Evolutionary conservation across 257 asterid species (phyloP), one percentile per base, ranked within the genome.

Genomic region (Jacaranda mimosifolia): DNA sequence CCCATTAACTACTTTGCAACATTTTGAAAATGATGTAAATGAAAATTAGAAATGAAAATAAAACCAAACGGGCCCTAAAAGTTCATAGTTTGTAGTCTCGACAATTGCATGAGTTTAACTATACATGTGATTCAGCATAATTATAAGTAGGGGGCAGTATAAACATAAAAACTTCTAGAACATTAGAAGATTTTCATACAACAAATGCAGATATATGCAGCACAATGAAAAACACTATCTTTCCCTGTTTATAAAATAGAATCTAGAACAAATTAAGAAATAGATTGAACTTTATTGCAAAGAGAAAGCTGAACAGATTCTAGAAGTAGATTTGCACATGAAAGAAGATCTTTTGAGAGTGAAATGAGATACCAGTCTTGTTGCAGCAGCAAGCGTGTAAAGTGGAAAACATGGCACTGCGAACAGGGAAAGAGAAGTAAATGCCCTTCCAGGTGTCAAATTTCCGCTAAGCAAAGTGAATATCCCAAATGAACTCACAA

Each of bases 391-490:
- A 88, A 95, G 99, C 99, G 93, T 89, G 93, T 85, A 87, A 56
- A 95, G 87, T 3, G 98, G 99, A 83, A 90, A 95, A 9, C 97
- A 90, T 53, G 91, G 87, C 78, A 95, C 99, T 4, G 98, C 97
- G 69, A 91, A 95, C 85, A 95, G 81, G 17, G 99, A 93, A 72
- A 95, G 90, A 72, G 99, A 88, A 38, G 99, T 93, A 76, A 95
- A 95, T 45, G 99, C 99, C 86, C 93, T 90, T 83, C 98, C 96
- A 48, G 99, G 96, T 68, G 98, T 95, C 84, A 95, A 86, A 83
- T 93, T 89, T 78, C 98, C 98, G 80, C 99, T 98, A 36, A 91
- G 87, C 64, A 93, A 83, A 60, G 97, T 90, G 86, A 89, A 95
- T 70, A 88, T 38, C 65, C 98, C 97, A 75, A 95, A 95, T 43